Conservation (phyloP, 1,284 basidiomycete genomes). For the Abortiporus biennis region DNA sequence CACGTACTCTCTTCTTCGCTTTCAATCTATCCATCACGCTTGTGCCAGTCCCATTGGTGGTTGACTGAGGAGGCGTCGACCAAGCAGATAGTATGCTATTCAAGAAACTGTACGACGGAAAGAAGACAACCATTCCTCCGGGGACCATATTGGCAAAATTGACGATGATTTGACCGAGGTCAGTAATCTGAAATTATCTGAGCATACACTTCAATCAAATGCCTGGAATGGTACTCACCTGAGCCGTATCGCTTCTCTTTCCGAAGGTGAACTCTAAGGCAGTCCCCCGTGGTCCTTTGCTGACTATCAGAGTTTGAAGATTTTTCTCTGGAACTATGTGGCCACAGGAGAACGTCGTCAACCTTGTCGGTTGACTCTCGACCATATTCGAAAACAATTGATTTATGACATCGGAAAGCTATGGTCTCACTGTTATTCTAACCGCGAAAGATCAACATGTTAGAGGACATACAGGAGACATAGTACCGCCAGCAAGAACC, state of each 20-base stretch:
- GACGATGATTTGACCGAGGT: slow-evolving; percentile 79
- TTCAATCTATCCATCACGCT: slow-evolving; percentile 60
- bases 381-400: slow-evolving; percentile 79
- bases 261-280: slow-evolving; percentile 83
- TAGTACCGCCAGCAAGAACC: slow-evolving; percentile 91
- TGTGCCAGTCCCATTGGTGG: too few species aligned
- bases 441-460: not conserved
- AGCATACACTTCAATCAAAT: slow-evolving; percentile 1
- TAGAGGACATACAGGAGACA: slow-evolving; percentile 74
- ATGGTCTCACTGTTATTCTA: slow-evolving; percentile 1
- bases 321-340: slow-evolving; percentile 87
- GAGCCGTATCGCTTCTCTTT: slow-evolving; percentile 60
- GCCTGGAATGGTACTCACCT: slow-evolving; percentile 38
- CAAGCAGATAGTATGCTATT: slow-evolving; percentile 65
- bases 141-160: slow-evolving; percentile 81
- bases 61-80: too few species aligned
- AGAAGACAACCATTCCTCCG: slow-evolving; percentile 88
- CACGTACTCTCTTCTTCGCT: slow-evolving; percentile 62
- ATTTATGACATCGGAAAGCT: slow-evolving; percentile 86
- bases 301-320: slow-evolving; percentile 74
- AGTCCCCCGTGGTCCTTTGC: slow-evolving; percentile 71
- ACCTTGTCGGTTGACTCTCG: slow-evolving; percentile 41
- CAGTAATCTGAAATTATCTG: slow-evolving; percentile 56
- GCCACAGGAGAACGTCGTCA: slow-evolving; percentile 84
- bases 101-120: slow-evolving; percentile 89